phyloP scores from a whole-genome alignment of 2,329 filamentous ascomycete species.

The Sporothrix luriei region DNA sequence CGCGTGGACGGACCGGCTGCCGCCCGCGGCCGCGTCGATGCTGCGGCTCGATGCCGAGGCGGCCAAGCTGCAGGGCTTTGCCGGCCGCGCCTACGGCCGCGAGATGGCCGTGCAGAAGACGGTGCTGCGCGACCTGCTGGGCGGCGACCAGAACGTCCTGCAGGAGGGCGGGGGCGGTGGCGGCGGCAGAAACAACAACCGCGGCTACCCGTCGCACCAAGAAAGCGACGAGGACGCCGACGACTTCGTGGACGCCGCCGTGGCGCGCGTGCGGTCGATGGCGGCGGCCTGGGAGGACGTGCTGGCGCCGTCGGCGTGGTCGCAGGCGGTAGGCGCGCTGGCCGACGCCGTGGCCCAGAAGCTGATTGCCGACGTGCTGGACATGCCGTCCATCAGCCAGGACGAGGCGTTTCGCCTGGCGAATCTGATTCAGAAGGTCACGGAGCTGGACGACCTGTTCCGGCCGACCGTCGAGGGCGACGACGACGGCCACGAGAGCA shows the following conservation, averaged over 20 bases:
- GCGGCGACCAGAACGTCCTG: slow-evolving; percentile 61
- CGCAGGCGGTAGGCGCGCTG: slow-evolving; percentile 63
- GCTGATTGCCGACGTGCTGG: slow-evolving; percentile 63
- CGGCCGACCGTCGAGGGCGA: slow-evolving; percentile 39
- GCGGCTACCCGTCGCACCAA: neutral
- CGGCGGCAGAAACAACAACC: slow-evolving; percentile 10
- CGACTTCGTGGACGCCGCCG: slow-evolving; percentile 56
- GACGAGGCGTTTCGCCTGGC: slow-evolving; percentile 66
- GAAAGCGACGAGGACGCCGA: slow-evolving; percentile 47
- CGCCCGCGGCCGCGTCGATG: slow-evolving; percentile 51
- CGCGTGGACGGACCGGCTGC: slow-evolving; percentile 57
- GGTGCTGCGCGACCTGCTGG: slow-evolving; percentile 62
- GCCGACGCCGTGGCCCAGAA: slow-evolving; percentile 62
- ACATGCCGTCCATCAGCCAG: slow-evolving; percentile 62
- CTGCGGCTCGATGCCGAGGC: slow-evolving; percentile 63
- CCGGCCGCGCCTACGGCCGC: slow-evolving; percentile 62
- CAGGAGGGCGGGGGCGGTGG: slow-evolving; percentile 41
- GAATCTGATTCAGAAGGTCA: slow-evolving; percentile 59
- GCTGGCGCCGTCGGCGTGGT: slow-evolving; percentile 63
- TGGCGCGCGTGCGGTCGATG: slow-evolving; percentile 56
- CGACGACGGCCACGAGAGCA: slow-evolving; percentile 43
- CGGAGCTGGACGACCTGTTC: slow-evolving; percentile 63
- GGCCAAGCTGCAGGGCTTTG: slow-evolving; percentile 61
- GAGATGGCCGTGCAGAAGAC: slow-evolving; percentile 65
- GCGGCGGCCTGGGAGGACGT: slow-evolving; percentile 61